Percentiles rank a stretch among this genome's conserved stretches.
Evolutionary conservation across 345 rosid species (phyloP).

Genomic region (Citrus reticulata): DNA sequence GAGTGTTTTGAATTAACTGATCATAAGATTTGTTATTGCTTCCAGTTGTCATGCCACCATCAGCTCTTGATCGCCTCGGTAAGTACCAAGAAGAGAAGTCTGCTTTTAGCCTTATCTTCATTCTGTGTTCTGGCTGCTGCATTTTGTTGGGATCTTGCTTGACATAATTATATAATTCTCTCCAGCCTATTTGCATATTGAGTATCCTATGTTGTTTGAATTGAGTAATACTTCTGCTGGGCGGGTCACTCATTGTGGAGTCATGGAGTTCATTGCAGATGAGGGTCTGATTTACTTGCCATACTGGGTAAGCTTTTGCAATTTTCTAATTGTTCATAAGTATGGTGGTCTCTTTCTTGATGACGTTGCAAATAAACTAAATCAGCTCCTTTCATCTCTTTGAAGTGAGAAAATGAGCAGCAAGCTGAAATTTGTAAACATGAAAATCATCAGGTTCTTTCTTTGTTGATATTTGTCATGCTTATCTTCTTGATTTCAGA

Average conservation of each 20-base stretch:
- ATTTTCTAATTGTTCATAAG: not conserved
- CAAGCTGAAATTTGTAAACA: not conserved
- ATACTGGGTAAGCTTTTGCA: constrained; percentile 45
- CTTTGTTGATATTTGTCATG: not conserved
- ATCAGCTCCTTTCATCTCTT: not conserved
- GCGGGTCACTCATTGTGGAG: constrained; percentile 58
- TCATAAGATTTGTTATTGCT: constrained; percentile 1
- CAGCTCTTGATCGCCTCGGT: constrained; percentile 76
- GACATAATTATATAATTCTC: not conserved
- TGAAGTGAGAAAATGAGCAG: not conserved
- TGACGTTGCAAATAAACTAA: not conserved
- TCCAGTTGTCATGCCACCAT: constrained; percentile 70
- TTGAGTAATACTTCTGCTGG: constrained; percentile 36
- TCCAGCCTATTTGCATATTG: constrained; percentile 57
- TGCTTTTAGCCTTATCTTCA: not conserved
- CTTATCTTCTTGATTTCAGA: constrained; percentile 25
- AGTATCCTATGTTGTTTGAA: constrained; percentile 64
- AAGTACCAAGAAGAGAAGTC: constrained; percentile 27
- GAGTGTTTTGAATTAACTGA: constrained; percentile 1
- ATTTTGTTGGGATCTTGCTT: not conserved
- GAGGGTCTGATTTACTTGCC: constrained; percentile 65
- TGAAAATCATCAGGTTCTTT: not conserved
- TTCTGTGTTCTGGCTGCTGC: not conserved
- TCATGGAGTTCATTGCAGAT: constrained; percentile 61
- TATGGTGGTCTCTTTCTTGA: not conserved